Evolutionary conservation across 2,329 filamentous ascomycete species (phyloP).

Genomic region (Sclerotinia glacialis): DNA sequence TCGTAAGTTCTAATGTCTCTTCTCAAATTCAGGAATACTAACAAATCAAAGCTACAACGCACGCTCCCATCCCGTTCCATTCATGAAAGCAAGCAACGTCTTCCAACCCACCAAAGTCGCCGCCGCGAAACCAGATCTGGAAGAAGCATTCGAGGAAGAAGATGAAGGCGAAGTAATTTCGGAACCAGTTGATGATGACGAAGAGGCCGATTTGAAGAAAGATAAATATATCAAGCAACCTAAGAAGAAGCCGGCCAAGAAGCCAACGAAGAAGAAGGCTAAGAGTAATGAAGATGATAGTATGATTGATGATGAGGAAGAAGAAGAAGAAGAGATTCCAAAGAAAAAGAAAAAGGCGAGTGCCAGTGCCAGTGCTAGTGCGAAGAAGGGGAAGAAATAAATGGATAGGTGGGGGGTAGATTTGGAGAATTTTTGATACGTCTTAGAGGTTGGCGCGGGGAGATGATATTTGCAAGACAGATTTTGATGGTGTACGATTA

Average conservation of each 20-base stretch:
- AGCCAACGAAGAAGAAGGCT: conserved; percentile 41
- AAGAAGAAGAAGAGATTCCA: conserved; percentile 27
- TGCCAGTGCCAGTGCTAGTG: conserved; percentile 21
- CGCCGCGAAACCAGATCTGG: conserved; percentile 83
- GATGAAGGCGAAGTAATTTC: conserved; percentile 68
- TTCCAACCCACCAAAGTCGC: conserved; percentile 66
- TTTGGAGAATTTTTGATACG: neutral
- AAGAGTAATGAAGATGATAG: conserved; percentile 31
- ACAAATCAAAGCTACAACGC: conserved; percentile 67
- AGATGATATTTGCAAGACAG: neutral
- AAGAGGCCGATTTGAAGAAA: conserved; percentile 80
- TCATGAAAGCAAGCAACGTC: conserved; percentile 87
- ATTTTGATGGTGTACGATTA: conserved; percentile 5
- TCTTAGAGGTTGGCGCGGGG: neutral
- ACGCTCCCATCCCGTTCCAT: conserved; percentile 83
- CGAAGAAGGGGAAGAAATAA: conserved; percentile 34
- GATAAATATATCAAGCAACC: conserved; percentile 96
- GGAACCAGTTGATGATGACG: conserved; percentile 58
- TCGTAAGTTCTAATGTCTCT: conserved; percentile 56
- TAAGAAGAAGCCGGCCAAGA: conserved; percentile 64
- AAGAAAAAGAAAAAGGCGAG: conserved; percentile 33
- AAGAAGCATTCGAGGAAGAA: conserved; percentile 92
- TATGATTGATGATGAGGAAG: conserved; percentile 31
- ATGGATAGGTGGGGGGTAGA: neutral
- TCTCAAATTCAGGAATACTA: neutral